phyloP scores from a whole-genome alignment of 2,329 filamentous ascomycete genomes.

The Fusarium euwallaceae region DNA sequence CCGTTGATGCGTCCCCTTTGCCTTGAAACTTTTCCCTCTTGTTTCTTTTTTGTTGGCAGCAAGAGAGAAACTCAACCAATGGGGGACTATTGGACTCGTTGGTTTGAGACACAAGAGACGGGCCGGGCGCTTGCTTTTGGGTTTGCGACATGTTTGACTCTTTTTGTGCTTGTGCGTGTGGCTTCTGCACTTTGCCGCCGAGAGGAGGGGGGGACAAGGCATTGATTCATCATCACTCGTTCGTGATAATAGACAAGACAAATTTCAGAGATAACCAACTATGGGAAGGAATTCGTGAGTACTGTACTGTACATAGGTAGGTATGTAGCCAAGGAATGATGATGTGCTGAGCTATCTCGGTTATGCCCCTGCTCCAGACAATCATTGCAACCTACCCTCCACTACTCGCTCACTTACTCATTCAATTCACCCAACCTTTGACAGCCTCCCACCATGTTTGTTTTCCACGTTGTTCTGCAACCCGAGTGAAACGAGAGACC shows the following conservation, averaged over 20 bases:
- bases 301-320: not conserved
- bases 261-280: not conserved
- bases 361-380: not conserved
- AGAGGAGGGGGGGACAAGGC: not conserved
- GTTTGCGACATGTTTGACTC: not conserved
- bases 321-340: not conserved
- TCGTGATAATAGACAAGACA: not conserved
- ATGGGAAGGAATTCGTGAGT: not conserved
- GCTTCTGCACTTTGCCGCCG: not conserved
- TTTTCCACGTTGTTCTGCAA: not conserved
- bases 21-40: not conserved
- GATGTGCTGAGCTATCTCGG: not conserved
- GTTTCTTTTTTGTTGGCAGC: constrained; percentile 7
- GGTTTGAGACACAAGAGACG: not conserved
- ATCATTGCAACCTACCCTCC: not conserved
- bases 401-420: not conserved
- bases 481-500: constrained; percentile 6
- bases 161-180: not conserved
- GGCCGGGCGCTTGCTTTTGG: not conserved
- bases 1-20: constrained; percentile 2
- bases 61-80: not conserved
- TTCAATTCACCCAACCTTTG: not conserved
- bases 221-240: not conserved
- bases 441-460: constrained; percentile 1
- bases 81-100: not conserved